Conservation (phyloP, 2,329 filamentous ascomycete genomes). For the Biscogniauxia mediterranea region DNA sequence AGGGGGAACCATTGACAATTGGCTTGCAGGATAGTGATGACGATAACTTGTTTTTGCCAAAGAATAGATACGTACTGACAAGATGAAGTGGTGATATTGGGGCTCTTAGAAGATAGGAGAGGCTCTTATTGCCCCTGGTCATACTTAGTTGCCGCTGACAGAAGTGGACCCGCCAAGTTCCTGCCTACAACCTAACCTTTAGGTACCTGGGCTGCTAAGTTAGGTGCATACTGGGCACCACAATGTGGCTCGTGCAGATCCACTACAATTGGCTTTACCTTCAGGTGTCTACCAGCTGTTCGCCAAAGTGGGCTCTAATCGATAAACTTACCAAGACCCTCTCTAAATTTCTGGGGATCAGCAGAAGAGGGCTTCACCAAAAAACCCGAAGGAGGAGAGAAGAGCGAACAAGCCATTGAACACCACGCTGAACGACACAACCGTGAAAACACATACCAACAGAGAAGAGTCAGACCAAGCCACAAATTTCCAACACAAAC, state of each 20-base stretch:
- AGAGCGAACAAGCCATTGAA: not conserved
- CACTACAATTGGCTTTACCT: not conserved
- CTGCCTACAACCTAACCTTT: too few species aligned
- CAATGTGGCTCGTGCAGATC: not conserved
- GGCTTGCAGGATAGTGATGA: too few species aligned
- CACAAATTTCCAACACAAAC: not conserved
- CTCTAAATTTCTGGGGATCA: not conserved
- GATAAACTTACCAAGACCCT: not conserved
- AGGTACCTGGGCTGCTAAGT: too few species aligned
- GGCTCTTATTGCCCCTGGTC: not conserved
- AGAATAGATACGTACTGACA: too few species aligned
- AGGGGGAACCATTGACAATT: too few species aligned
- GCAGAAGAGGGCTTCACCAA: not conserved
- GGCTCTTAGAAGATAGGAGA: slow-evolving; percentile 3
- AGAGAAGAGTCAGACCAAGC: not conserved
- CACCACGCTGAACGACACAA: not conserved
- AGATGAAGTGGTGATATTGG: slow-evolving; percentile 8
- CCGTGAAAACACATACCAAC: not conserved
- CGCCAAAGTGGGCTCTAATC: not conserved
- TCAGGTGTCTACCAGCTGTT: too few species aligned
- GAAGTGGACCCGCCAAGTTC: too few species aligned
- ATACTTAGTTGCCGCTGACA: too few species aligned
- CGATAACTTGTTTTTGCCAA: too few species aligned
- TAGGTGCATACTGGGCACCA: too few species aligned
- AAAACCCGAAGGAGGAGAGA: too few species aligned